Conservation (phyloP, 805 yeast species). For the Kluyveromyces siamensis region DNA sequence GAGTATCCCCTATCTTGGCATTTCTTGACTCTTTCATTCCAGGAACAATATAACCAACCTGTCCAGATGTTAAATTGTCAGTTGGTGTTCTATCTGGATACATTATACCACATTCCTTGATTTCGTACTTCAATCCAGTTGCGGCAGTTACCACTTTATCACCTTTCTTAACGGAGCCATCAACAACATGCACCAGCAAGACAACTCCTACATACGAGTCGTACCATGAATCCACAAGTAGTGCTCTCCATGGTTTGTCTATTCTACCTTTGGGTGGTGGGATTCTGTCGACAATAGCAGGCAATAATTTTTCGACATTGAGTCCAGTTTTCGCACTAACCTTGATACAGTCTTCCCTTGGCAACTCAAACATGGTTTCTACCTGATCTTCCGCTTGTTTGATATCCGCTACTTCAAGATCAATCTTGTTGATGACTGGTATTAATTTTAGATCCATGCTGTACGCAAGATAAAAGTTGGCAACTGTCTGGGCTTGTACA, state of each 20-base stretch:
- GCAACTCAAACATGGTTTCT: constrained; percentile 74
- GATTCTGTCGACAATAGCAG: constrained; percentile 71
- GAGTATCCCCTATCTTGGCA: constrained; percentile 88
- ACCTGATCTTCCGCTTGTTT: constrained; percentile 76
- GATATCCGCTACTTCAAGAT: constrained; percentile 73
- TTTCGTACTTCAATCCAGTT: constrained; percentile 68
- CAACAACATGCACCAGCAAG: constrained; percentile 72
- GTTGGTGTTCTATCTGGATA: constrained; percentile 76
- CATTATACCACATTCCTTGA: constrained; percentile 92
- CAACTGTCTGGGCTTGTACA: constrained; percentile 97
- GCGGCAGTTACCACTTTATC: constrained; percentile 70
- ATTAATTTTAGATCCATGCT: constrained; percentile 72
- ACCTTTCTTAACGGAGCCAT: constrained; percentile 70
- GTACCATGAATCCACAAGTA: constrained; percentile 94
- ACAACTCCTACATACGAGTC: constrained; percentile 90
- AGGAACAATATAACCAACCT: constrained; percentile 89
- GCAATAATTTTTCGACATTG: constrained; percentile 70
- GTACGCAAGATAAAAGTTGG: constrained; percentile 85
- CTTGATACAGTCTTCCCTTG: constrained; percentile 61
- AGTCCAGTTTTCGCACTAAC: constrained; percentile 90
- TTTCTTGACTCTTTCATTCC: constrained; percentile 86
- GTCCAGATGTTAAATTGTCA: constrained; percentile 69
- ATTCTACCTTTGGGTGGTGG: constrained; percentile 63
- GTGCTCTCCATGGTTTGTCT: constrained; percentile 47
- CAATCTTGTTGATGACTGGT: constrained; percentile 90